Evolutionary conservation across 371 early-diverging fungal species (phyloP), one percentile per base, ranked within the genome.

Genomic region (Apophysomyces trapeziformis): DNA sequence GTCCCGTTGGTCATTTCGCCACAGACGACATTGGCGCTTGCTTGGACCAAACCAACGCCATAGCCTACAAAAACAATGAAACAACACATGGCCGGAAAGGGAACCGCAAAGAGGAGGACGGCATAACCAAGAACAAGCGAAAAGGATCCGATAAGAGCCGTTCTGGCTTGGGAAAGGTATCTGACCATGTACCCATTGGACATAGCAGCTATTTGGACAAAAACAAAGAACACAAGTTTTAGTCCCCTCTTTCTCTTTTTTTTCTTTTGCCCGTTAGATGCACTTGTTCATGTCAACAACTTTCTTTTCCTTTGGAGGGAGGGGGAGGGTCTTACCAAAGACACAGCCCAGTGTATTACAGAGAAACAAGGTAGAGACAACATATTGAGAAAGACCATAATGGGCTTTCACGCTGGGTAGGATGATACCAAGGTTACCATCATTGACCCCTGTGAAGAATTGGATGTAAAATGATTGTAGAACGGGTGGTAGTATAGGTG

Each of bases 401-500:
- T 71, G 69, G 3, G 67, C 65, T 44, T 68, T 68, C 32, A 75
- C 68, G 13, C 68, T 66, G 12, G 75, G 75, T 5, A 75, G 62
- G 21, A 75, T 71, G 50, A 75, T 71, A 58, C 75, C 71, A 43
- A 73, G 60, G 14, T 67, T 66, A 56, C 70, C 65, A 38, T 75
- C 75, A 32, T 75, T 71, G 8, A 75, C 14, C 12, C 75, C 75
- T 5, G 65, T 45, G 13, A 69, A 21, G 12, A 69, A 58, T 32
- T 67, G 69, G 12, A 67, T 62, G 14, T 50, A 60, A 38, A 73
- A 73, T 5, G 67, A 66, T 63, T 73, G 69, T 6, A 66, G 32
- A n/a, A 69, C 47, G 11, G 63, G 66, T 37, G 57, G 39, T 0
- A 69, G 18, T 7, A 58, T 54, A 14, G 69, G 69, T 38, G 38